phyloP scores from a whole-genome alignment of 441 rosid genomes.

The Pelargonium australe region DNA sequence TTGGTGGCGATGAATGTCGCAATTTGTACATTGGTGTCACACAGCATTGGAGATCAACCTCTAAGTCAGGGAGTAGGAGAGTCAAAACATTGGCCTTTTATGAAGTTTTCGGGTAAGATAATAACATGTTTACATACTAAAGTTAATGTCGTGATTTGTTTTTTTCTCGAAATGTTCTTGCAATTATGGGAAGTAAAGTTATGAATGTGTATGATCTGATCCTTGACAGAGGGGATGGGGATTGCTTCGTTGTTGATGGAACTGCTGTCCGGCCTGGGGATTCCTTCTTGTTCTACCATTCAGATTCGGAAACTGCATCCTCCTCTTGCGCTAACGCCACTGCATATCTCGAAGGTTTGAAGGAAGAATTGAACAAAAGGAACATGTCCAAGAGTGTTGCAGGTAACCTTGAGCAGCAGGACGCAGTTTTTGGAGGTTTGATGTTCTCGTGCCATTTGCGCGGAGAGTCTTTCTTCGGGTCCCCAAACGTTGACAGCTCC shows the following conservation, averaged over 20 bases:
- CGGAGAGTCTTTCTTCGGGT: constrained; percentile 22
- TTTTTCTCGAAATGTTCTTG: no score
- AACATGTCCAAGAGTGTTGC: background rate
- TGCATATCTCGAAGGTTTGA: constrained; percentile 19
- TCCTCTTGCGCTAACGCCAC: constrained; percentile 22
- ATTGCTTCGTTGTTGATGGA: constrained; percentile 31
- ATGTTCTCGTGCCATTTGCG: constrained; percentile 34
- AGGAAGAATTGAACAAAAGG: background rate
- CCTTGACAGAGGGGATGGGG: constrained; percentile 26
- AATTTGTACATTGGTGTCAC: constrained; percentile 37
- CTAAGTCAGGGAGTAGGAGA: constrained; percentile 14
- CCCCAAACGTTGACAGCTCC: constrained; percentile 16
- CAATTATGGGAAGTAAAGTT: background rate
- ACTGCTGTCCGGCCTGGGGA: constrained; percentile 40
- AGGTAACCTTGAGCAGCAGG: background rate
- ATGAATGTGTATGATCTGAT: background rate
- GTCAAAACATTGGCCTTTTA: constrained; percentile 26
- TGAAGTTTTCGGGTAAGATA: constrained; percentile 36
- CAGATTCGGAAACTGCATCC: constrained; percentile 35
- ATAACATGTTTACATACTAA: no score
- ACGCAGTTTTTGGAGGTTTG: constrained; percentile 43
- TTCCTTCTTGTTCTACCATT: constrained; percentile 39
- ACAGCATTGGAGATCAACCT: constrained; percentile 18
- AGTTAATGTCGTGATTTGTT: no score
- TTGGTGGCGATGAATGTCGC: constrained; percentile 17